phyloP scores from a whole-genome alignment of 1,284 basidiomycete species.

The Phellinidium pouzarii region DNA sequence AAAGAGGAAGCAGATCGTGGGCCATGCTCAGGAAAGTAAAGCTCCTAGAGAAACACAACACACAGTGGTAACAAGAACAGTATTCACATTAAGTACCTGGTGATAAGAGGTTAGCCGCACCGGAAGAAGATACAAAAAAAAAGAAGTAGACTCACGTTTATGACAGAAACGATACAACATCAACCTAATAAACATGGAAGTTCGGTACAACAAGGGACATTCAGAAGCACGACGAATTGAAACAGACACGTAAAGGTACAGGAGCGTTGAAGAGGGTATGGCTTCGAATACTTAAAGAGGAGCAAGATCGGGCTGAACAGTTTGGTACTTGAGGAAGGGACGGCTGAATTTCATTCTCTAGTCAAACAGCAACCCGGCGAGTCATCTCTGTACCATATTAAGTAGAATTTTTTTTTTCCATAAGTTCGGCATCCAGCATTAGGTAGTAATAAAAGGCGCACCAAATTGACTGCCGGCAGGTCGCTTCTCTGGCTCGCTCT shows the following conservation, averaged over 20 bases:
- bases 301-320: background rate
- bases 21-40: too few relatives aligned
- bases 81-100: too few relatives aligned
- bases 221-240: background rate
- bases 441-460: background rate
- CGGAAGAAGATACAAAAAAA: too few relatives aligned
- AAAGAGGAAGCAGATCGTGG: too few relatives aligned
- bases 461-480: slow-evolving; percentile 8
- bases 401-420: background rate
- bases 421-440: background rate
- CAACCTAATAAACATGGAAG: too few relatives aligned
- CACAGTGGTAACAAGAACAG: too few relatives aligned
- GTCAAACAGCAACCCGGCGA: background rate
- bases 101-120: too few relatives aligned
- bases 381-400: slow-evolving; percentile 7
- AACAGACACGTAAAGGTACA: background rate
- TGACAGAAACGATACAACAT: too few relatives aligned
- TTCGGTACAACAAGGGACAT: too few relatives aligned
- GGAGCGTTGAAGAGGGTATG: background rate
- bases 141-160: too few relatives aligned
- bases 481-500: slow-evolving; percentile 6
- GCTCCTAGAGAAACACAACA: too few relatives aligned
- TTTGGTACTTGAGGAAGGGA: background rate
- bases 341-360: background rate
- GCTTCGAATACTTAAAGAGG: background rate